Evolutionary conservation across 306 rosid species (phyloP).

Genomic region (Pterocarpus macrocarpus): DNA sequence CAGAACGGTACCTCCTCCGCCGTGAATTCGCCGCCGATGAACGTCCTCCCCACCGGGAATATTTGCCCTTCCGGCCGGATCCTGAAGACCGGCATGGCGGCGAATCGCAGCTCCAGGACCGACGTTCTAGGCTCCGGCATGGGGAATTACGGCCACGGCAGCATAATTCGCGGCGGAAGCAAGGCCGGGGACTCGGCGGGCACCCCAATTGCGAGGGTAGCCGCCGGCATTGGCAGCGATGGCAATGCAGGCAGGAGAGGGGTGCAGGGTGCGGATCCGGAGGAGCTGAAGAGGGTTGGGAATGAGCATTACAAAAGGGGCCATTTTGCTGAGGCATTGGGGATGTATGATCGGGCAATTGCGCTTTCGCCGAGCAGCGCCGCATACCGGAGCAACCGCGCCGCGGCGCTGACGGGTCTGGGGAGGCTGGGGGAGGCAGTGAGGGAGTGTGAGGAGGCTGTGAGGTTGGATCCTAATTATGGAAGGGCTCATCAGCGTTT

Average conservation of each 20-base stretch:
- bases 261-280: conserved; percentile 68
- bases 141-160: conserved; percentile 91
- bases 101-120: conserved; percentile 58
- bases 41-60: conserved; percentile 86
- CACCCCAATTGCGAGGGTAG: background rate
- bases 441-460: conserved; percentile 86
- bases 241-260: conserved; percentile 58
- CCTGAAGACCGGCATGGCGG: conserved; percentile 68
- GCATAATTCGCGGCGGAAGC: conserved; percentile 85
- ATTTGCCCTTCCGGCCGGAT: conserved; percentile 91
- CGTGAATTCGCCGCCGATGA: conserved; percentile 69
- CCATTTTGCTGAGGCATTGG: conserved; percentile 80
- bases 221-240: background rate
- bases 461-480: conserved; percentile 86
- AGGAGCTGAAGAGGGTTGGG: conserved; percentile 81
- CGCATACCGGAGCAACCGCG: conserved; percentile 86
- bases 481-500: conserved; percentile 89
- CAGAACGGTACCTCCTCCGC: conserved; percentile 46
- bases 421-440: conserved; percentile 81
- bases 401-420: conserved; percentile 84
- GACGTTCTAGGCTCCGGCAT: conserved; percentile 87
- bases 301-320: conserved; percentile 85
- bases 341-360: conserved; percentile 83
- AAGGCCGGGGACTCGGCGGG: conserved; percentile 26
- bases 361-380: conserved; percentile 74